Evolutionary conservation across 192 early-diverging fungal species (phyloP), one percentile per base, ranked within the genome.

Genomic region (Coemansia sp.): DNA sequence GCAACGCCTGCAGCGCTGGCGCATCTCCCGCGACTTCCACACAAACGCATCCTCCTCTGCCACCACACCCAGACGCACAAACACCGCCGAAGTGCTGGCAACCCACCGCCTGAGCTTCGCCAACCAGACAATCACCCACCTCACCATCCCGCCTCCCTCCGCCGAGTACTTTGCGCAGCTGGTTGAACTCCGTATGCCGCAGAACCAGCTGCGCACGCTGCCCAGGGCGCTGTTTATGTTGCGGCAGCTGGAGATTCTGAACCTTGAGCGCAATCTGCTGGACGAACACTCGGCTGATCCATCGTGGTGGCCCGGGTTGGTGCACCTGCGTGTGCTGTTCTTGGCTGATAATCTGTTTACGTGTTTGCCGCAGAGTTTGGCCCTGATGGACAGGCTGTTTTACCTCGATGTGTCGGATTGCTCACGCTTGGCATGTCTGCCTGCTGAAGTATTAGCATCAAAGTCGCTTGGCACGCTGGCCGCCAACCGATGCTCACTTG

Each of bases 321-420:
- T 25, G 12, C 55, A 57, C 11, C 19, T 79, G 62, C 58, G 76
- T 1, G 71, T 79, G 1, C 47, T 72, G 62, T 73, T 69, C 23
- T 51, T 79, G 24, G 66, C 62, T 0, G 62, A 42, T 6, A 79
- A 79, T 37, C 17, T 23, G 59, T 67, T 79, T 40, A 34, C 33
- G 15, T 40, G 42, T 22, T 33, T 79, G 57, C 71, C 76, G 23
- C 58, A 55, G 23, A 61, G 62, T 15, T 48, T 79, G 2, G 76
- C 66, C 9, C 59, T 46, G 13, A 56, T 79, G 60, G 59, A 55
- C 10, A 52, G 53, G n/a, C 59, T 79, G 38, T 73, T 79, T n/a
- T 79, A 70, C 33, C 27, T 66, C 1, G 71, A 73, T 33, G 71
- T 73, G 3, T 79, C 70, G 9, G 71, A 79, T 18, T 73, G 73